Conservation (phyloP, 106 monocot genomes). For the Dactylorhiza incarnata region DNA sequence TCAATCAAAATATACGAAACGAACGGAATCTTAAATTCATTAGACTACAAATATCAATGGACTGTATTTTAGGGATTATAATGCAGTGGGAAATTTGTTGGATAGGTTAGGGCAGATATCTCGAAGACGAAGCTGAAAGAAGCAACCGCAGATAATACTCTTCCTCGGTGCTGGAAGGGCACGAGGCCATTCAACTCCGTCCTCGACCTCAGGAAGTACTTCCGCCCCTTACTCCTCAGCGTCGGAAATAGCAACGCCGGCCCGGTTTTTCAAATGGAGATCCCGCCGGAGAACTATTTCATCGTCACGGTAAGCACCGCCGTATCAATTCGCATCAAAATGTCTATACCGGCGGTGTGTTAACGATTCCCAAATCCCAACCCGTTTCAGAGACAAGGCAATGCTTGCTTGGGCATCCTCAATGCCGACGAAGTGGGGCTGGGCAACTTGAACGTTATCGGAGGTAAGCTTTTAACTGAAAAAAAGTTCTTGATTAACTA, state of each 20-base stretch:
- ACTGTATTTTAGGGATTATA: too few relatives aligned
- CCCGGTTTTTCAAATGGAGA: constrained; percentile 24
- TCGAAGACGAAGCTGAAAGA: constrained; percentile 32
- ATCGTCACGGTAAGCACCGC: constrained; percentile 44
- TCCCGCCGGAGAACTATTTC: constrained; percentile 47
- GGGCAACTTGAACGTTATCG: constrained; percentile 53
- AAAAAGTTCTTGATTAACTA: too few relatives aligned
- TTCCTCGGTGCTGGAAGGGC: constrained; percentile 82
- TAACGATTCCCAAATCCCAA: background rate
- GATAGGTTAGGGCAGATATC: background rate
- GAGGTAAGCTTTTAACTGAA: constrained; percentile 36
- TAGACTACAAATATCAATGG: too few relatives aligned
- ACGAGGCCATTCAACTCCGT: constrained; percentile 59
- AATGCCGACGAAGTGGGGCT: constrained; percentile 56
- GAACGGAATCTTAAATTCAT: too few relatives aligned
- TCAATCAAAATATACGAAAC: too few relatives aligned
- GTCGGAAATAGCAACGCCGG: constrained; percentile 33
- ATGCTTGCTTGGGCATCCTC: constrained; percentile 77
- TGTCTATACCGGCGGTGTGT: background rate
- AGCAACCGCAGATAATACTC: constrained; percentile 32
- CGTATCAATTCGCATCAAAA: background rate
- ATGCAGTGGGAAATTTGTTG: too few relatives aligned
- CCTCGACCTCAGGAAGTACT: constrained; percentile 44
- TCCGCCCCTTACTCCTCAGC: constrained; percentile 31
- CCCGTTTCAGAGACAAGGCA: constrained; percentile 53